These are phyloP conservation scores for Dictyostelium capitatum DNA, from an alignment of 78 protist species.

Conservation along the genomic window DNA sequence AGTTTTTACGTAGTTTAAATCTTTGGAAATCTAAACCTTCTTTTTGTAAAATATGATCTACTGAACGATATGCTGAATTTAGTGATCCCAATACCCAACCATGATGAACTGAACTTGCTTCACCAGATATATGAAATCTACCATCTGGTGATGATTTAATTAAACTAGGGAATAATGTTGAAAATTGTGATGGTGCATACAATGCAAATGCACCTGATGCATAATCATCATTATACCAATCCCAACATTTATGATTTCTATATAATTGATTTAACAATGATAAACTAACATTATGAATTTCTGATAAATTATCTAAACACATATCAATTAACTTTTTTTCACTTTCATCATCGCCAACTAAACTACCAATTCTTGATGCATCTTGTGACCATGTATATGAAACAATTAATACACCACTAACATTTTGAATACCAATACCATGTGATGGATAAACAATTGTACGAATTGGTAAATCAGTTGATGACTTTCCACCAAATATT, in stretches of 20 bases:
- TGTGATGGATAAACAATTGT: conserved; percentile 31
- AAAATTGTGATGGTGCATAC: conserved; percentile 22
- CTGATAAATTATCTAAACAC: conserved; percentile 5
- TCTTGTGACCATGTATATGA: conserved; percentile 25
- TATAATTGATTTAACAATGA: background rate
- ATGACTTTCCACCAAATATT: conserved; percentile 19
- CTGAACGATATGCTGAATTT: conserved; percentile 47
- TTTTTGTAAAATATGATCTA: background rate
- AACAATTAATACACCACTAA: background rate
- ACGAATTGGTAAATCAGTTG: conserved; percentile 45
- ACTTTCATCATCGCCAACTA: background rate
- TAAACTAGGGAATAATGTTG: background rate
- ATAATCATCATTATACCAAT: background rate
- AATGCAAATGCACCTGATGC: conserved; percentile 13
- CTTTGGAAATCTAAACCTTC: background rate
- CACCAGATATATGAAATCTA: conserved; percentile 23
- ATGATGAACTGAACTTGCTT: conserved; percentile 27
- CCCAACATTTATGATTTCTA: background rate
- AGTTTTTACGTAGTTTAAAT: background rate
- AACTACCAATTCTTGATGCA: conserved; percentile 5
- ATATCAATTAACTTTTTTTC: background rate
- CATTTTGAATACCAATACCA: background rate
- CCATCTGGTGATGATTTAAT: conserved; percentile 22
- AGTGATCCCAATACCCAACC: conserved; percentile 26
- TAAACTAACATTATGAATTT: background rate